A percentile compares a stretch with the other conserved stretches of the same genome.
Conservation (phyloP, 176 grass and related monocot genomes). For the Saccharum officinarum region DNA sequence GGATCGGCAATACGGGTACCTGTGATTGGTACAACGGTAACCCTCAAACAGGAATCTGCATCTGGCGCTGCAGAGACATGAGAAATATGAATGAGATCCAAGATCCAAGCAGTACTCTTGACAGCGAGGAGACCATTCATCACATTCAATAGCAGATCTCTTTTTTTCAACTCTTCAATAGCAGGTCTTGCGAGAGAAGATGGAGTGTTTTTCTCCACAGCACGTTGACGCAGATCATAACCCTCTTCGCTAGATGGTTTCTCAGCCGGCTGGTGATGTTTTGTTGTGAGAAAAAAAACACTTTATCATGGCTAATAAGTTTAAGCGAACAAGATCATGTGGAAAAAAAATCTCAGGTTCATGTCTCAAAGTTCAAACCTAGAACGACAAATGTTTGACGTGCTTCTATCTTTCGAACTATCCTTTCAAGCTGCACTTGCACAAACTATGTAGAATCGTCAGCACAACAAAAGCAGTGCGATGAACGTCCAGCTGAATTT, state of each 20-base stretch:
- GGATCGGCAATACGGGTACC: neutral
- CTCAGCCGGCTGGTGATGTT: too few relatives aligned
- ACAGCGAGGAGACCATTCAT: constrained; percentile 33
- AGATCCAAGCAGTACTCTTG: constrained; percentile 11
- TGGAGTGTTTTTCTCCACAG: neutral
- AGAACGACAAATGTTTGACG: neutral
- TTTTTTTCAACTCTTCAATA: neutral
- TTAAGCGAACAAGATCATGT: too few relatives aligned
- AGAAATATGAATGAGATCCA: constrained; percentile 12
- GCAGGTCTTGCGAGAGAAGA: too few relatives aligned
- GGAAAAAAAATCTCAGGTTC: too few relatives aligned
- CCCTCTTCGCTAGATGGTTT: too few relatives aligned
- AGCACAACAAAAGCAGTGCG: too few relatives aligned
- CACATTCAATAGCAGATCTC: constrained; percentile 30
- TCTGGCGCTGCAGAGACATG: neutral
- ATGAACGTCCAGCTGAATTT: neutral
- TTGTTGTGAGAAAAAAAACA: too few relatives aligned
- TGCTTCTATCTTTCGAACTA: neutral
- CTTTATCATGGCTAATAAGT: too few relatives aligned
- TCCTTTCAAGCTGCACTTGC: neutral
- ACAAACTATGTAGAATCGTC: too few relatives aligned
- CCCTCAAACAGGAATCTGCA: neutral
- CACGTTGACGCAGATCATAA: neutral
- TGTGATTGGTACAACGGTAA: neutral
- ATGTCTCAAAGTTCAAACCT: neutral